Evolutionary conservation across 768 basidiomycete species (phyloP).

Genomic region (Naganishia friedmannii): DNA sequence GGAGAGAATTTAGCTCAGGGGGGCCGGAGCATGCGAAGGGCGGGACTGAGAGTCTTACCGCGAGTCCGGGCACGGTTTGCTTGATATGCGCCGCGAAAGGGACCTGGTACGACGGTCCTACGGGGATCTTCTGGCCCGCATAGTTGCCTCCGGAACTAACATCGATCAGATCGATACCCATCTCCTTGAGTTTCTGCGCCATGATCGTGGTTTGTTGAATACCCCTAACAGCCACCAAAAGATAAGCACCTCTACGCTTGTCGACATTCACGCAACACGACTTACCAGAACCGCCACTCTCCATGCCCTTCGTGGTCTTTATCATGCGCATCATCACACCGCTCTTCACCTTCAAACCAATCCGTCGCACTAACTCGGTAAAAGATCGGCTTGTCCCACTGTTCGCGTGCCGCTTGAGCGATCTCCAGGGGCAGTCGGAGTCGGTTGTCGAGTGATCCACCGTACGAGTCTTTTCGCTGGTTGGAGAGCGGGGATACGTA

Average conservation of each 20-base stretch:
- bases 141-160: conserved; percentile 68
- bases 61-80: conserved; percentile 43
- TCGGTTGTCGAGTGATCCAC: conserved; percentile 71
- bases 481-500: conserved; percentile 77
- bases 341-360: conserved; percentile 64
- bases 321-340: conserved; percentile 52
- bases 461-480: conserved; percentile 66
- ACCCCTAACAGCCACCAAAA: conserved; percentile 56
- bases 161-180: conserved; percentile 76
- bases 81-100: conserved; percentile 63
- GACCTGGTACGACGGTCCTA: conserved; percentile 55
- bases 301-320: conserved; percentile 32
- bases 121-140: conserved; percentile 56
- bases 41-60: conserved; percentile 33
- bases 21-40: too few species aligned
- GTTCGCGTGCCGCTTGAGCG: conserved; percentile 58
- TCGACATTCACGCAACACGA: conserved; percentile 55
- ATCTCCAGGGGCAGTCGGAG: conserved; percentile 66
- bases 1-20: not conserved
- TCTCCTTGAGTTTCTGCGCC: conserved; percentile 59
- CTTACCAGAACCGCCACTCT: conserved; percentile 34
- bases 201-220: conserved; percentile 69
- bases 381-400: conserved; percentile 71
- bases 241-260: not conserved
- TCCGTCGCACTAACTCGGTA: conserved; percentile 68